Base-by-base conservation (phyloP, 345 rosid genomes). In the Balakata baccata region DNA sequence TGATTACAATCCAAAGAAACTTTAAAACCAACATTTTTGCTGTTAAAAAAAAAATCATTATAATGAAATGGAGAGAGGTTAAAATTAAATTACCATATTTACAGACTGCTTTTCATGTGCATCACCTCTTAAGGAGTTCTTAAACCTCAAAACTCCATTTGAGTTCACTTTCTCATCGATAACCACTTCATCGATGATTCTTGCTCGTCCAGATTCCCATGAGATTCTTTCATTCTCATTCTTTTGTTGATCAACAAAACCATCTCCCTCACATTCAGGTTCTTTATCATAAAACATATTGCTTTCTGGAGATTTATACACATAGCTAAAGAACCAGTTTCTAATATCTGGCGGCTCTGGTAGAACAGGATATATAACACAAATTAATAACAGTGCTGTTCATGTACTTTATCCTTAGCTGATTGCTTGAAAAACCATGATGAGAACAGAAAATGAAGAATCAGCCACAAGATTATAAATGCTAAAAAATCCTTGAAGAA, bases 291-390 rank as follows among this genome's bases (percentile, higher is more conserved):
- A 62, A 75, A 77, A 41, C 13, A 69, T 80, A 68, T 68, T 68
- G 61, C 47, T 64, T 61, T 77, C 82, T 59, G 88, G 88, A 75
- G 89, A 81, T 66, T 83, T 71, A 53, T 84, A 82, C 66, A 38
- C 84, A 76, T 85, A 86, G 79, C 83, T 83, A 25, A 86, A 74
- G 79, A 85, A 88, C 92, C 90, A 90, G 70, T 76, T 81, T 77
- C 78, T 80, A 23, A 85, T 75, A 66, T 85, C 81, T 63, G 89
- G 89, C 13, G 74, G 76, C 54, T 71, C 82, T 71, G 76, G 45
- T 17, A 66, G 53, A 51, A 71, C 12, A 72, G 38, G 14, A 51
- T 53, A 67, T 2, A 11, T 12, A 29, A 54, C 43, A 71, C n/a
- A 43, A 25, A 29, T 66, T 13, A 41, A 61, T 7, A 11, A 50